Percentiles rank a stretch among this genome's conserved stretches.
Conservation (phyloP, 768 basidiomycete species). For the Trametes coccinea region DNA sequence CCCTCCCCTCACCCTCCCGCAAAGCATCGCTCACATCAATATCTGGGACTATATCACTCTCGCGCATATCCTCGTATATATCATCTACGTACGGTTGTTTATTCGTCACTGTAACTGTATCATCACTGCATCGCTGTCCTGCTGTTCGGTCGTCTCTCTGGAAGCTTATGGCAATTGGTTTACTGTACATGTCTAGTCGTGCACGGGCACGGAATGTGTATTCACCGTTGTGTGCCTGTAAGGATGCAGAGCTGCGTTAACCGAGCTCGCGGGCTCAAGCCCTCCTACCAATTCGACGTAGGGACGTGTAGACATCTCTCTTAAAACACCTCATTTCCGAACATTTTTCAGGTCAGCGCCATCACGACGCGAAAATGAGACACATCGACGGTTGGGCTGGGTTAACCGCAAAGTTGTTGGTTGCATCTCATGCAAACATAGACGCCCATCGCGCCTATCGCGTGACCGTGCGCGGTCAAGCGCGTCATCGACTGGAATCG, state of each 20-base stretch:
- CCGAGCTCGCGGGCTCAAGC: too few relatives aligned
- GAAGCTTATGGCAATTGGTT: background rate
- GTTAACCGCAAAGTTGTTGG: too few relatives aligned
- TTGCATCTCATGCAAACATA: too few relatives aligned
- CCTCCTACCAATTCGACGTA: too few relatives aligned
- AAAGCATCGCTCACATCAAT: background rate
- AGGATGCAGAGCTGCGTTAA: too few relatives aligned
- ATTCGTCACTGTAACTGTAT: slow-evolving; percentile 15
- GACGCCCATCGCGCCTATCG: background rate
- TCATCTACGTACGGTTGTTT: slow-evolving; percentile 3
- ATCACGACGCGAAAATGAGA: too few relatives aligned
- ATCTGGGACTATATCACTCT: slow-evolving; percentile 5
- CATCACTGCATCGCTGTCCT: slow-evolving; percentile 13
- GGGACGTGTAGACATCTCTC: too few relatives aligned
- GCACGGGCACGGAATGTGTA: background rate
- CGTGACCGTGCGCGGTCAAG: slow-evolving; percentile 8
- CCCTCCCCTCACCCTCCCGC: background rate
- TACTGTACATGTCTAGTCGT: too few relatives aligned
- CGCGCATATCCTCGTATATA: background rate
- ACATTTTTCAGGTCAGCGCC: too few relatives aligned
- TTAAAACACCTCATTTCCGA: too few relatives aligned
- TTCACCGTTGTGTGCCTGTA: too few relatives aligned
- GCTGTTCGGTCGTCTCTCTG: slow-evolving; percentile 3
- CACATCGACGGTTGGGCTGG: too few relatives aligned
- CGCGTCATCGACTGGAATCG: slow-evolving; percentile 1